Base-by-base conservation (phyloP, 768 basidiomycete genomes). In the Boletellus ananas region DNA sequence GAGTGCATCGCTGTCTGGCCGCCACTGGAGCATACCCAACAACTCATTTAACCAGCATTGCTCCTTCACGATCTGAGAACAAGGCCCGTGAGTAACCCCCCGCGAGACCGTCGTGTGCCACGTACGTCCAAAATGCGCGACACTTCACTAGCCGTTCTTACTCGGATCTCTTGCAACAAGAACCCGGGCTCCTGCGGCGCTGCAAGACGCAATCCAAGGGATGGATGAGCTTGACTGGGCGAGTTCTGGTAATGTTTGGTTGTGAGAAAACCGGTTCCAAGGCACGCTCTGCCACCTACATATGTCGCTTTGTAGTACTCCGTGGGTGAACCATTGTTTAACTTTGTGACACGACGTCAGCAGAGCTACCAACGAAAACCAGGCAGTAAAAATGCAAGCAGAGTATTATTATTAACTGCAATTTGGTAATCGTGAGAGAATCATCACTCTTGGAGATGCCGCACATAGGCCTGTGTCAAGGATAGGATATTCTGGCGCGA, bases 21-120 rank as follows among this genome's bases (percentile, higher is more conserved):
- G 65, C 89, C 90, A 92, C 12, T 77, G 67, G 39, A 79, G 81
- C 39, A 77, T 74, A 4, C 70, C 59, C 18, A 92, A 65, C n/a
- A 76, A 75, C 58, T 86, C 85, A 59, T 91, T 92, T 16, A 91
- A 60, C 90, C 90, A 92, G 58, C 84, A 87, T 67, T 91, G 90
- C 52, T 91, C 89, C 51, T 79, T 76, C 5, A 91, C 86, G 58
- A 92, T 52, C 50, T 56, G 34, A 23, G 23, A 36, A 35, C 5
- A 36, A 36, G 34, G 16, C 13, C 34, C 25, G 39, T 45, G 13
- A 44, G 47, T 20, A 17, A 10, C 35, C 47, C 47, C 21, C 34
- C 29, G 25, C 36, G 16, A 33, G 20, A 34, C 4, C 29, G 39
- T 38, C 17, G 21, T 27, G 13, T 20, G 21, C 16, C n/a, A 52